These are phyloP conservation scores for Colletotrichum sp. DNA, from an alignment of 2,329 filamentous ascomycete species.

Conservation along the genomic window DNA sequence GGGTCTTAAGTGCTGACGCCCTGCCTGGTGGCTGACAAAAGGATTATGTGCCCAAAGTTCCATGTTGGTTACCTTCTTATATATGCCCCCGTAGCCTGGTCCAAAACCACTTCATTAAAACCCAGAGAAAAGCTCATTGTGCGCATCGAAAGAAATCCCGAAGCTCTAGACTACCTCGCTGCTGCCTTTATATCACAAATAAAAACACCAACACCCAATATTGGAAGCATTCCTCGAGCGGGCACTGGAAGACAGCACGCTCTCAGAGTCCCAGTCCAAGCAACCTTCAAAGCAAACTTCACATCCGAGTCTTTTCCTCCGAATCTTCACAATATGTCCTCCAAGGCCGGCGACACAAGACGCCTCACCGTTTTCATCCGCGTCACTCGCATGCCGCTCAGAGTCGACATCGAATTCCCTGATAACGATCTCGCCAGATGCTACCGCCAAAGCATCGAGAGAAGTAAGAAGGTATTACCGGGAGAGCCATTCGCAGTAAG, in stretches of 20 bases:
- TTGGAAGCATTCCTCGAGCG: too few relatives aligned
- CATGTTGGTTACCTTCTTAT: too few relatives aligned
- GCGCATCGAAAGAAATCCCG: background rate
- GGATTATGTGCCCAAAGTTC: too few relatives aligned
- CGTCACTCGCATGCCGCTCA: background rate
- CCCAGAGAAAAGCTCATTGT: background rate
- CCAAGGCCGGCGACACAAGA: background rate
- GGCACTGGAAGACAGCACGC: too few relatives aligned
- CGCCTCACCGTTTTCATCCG: background rate
- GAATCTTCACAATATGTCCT: background rate
- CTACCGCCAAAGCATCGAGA: background rate
- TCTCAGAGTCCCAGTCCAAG: too few relatives aligned
- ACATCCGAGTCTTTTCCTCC: background rate
- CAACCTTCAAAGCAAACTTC: too few relatives aligned
- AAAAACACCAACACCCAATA: too few relatives aligned
- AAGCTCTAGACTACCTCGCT: background rate
- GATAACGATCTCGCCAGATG: background rate
- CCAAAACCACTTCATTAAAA: background rate
- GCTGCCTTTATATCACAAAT: background rate
- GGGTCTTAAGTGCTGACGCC: too few relatives aligned
- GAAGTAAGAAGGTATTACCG: background rate
- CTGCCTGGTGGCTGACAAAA: too few relatives aligned
- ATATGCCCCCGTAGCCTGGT: background rate
- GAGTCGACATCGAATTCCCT: background rate
- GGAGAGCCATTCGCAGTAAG: too few relatives aligned